phyloP scores from a whole-genome alignment of 176 grass and related monocot genomes.

The Hordeum vulgare region DNA sequence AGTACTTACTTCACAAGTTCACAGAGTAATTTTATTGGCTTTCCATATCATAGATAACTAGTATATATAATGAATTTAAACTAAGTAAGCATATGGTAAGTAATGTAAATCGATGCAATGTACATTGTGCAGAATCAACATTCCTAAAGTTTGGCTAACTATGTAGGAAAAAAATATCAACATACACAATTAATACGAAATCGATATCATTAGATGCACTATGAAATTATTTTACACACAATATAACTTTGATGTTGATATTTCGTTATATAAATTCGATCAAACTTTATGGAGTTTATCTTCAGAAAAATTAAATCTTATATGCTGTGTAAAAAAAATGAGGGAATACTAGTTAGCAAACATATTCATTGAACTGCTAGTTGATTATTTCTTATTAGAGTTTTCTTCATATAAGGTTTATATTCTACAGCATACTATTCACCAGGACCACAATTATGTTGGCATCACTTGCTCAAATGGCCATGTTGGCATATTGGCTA shows the following conservation, averaged over 20 bases:
- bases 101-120: neutral
- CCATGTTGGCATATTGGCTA: slow-evolving; percentile 1
- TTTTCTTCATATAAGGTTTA: neutral
- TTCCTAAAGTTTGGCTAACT: too few species aligned
- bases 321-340: too few species aligned
- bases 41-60: neutral
- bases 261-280: too few species aligned
- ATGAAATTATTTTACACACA: too few species aligned
- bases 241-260: too few species aligned
- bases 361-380: neutral
- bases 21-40: neutral
- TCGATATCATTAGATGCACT: too few species aligned
- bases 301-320: too few species aligned
- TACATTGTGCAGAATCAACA: neutral
- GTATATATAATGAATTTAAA: neutral
- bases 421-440: slow-evolving; percentile 26
- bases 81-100: neutral
- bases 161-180: too few species aligned
- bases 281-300: too few species aligned
- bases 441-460: slow-evolving; percentile 29
- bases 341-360: neutral
- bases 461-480: slow-evolving; percentile 30
- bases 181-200: too few species aligned
- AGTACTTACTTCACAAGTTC: neutral
- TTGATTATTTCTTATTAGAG: neutral